phyloP scores from a whole-genome alignment of 2,329 filamentous ascomycete species.

The Trichophyton mentagrophytes region DNA sequence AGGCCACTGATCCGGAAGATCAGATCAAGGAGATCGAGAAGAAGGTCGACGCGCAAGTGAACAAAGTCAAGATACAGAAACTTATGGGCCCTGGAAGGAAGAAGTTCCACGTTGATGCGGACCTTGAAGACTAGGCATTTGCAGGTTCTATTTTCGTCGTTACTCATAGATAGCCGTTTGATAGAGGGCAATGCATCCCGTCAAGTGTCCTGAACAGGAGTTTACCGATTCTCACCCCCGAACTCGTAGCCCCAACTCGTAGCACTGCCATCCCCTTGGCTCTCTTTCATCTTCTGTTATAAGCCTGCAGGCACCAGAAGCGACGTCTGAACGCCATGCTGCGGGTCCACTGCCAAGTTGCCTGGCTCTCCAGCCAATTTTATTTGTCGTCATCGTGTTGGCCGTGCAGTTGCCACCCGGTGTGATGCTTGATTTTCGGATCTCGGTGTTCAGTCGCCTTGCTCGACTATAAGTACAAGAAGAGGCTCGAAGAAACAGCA shows the following conservation, averaged over 20 bases:
- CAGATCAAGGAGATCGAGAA: conserved; percentile 95
- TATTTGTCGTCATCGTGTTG: neutral
- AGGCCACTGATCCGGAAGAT: conserved; percentile 82
- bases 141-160: neutral
- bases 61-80: conserved; percentile 81
- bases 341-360: neutral
- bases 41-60: conserved; percentile 81
- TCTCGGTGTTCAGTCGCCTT: neutral
- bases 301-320: neutral
- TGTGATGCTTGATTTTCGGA: neutral
- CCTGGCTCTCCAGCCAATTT: neutral
- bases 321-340: neutral
- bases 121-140: conserved; percentile 47
- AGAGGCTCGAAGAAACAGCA: neutral
- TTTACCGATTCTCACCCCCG: neutral
- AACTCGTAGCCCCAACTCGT: too few species aligned
- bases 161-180: neutral
- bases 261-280: neutral
- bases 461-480: neutral
- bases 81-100: conserved; percentile 69
- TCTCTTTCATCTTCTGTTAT: neutral
- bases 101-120: conserved; percentile 71
- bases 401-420: neutral
- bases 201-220: neutral
- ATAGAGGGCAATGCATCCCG: neutral